Conservation (phyloP, 2,329 filamentous ascomycete genomes). For the Juglanconis oblonga region DNA sequence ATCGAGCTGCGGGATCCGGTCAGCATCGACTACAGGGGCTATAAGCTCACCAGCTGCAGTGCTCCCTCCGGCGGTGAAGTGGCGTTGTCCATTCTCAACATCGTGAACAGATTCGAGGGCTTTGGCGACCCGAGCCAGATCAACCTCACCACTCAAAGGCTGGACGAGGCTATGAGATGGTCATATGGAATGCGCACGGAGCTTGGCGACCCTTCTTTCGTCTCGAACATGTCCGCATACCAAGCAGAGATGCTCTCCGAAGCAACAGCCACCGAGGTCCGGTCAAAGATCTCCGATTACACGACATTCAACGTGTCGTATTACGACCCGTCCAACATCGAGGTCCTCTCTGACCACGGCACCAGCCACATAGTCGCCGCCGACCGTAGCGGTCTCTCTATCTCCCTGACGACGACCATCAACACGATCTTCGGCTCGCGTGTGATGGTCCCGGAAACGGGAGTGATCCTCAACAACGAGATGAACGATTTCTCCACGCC, state of each 20-base stretch:
- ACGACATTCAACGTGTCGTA: conserved; percentile 36
- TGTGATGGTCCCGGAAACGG: conserved; percentile 77
- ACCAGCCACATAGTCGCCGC: conserved; percentile 66
- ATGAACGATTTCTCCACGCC: conserved; percentile 78
- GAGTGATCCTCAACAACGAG: conserved; percentile 67
- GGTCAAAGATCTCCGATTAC: conserved; percentile 42
- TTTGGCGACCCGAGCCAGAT: conserved; percentile 55
- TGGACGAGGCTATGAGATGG: conserved; percentile 83
- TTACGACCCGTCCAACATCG: conserved; percentile 45
- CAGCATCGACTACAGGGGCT: conserved; percentile 64
- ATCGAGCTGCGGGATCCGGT: conserved; percentile 60
- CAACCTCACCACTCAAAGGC: conserved; percentile 67
- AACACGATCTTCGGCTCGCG: conserved; percentile 77
- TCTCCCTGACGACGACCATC: conserved; percentile 77
- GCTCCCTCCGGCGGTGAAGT: conserved; percentile 75
- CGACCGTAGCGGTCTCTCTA: conserved; percentile 67
- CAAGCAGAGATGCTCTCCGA: conserved; percentile 66
- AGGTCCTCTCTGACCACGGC: conserved; percentile 59
- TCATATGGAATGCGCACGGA: conserved; percentile 72
- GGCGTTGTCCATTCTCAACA: conserved; percentile 70
- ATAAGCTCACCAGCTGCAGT: conserved; percentile 63
- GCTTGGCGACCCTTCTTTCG: conserved; percentile 74
- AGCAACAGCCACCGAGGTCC: conserved; percentile 50
- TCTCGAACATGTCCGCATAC: conserved; percentile 55
- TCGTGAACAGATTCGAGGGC: conserved; percentile 65